Conservation (phyloP, 495 filamentous ascomycete genomes). For the Chaetomium tenue region DNA sequence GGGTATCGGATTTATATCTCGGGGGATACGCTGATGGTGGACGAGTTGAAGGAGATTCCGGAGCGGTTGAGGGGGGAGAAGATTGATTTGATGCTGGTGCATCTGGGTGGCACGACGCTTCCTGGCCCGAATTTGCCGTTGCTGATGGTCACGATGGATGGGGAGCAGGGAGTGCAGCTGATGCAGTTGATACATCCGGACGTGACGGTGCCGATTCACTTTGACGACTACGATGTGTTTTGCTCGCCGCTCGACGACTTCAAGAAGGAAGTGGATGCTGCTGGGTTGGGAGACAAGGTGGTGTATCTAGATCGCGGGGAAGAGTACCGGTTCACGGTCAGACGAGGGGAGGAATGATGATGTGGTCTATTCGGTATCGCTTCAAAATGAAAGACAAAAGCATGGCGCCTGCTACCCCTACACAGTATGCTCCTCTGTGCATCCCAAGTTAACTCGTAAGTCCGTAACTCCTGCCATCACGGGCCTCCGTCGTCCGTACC, state of each 20-base stretch:
- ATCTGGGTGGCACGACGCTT: conserved; percentile 66
- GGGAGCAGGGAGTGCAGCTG: conserved; percentile 58
- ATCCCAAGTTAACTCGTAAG: neutral
- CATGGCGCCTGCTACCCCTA: neutral
- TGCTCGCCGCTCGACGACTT: conserved; percentile 61
- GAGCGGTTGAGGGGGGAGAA: conserved; percentile 41
- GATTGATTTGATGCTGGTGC: conserved; percentile 68
- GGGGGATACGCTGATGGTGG: conserved; percentile 66
- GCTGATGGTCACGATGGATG: conserved; percentile 75
- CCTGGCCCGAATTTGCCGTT: conserved; percentile 56
- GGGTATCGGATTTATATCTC: conserved; percentile 71
- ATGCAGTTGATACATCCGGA: conserved; percentile 61
- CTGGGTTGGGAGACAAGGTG: conserved; percentile 52
- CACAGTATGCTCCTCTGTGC: neutral
- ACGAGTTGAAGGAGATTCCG: conserved; percentile 62
- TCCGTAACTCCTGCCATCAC: no score
- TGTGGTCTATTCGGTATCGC: neutral
- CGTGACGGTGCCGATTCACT: conserved; percentile 67
- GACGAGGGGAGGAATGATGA: neutral
- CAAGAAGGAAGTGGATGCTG: conserved; percentile 52
- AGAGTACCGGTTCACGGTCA: conserved; percentile 55
- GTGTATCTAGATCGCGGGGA: conserved; percentile 64
- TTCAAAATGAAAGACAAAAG: neutral
- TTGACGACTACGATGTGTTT: conserved; percentile 67
- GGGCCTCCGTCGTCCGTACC: neutral